Evolutionary conservation across 441 rosid genomes (phyloP).

Genomic region (Jatropha podagrica): DNA sequence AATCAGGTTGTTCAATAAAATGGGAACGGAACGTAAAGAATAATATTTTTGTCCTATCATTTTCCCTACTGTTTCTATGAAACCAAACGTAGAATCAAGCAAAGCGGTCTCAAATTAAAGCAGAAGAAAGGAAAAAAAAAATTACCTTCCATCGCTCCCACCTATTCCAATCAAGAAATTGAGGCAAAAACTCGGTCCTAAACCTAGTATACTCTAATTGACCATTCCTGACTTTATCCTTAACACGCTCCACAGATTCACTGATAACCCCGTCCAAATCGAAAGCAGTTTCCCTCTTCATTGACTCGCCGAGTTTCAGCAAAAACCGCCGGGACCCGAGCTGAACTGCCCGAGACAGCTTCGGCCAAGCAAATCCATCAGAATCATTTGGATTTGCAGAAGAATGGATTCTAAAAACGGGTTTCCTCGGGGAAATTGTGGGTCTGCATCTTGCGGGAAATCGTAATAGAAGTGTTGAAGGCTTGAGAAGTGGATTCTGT

Average conservation of each 20-base stretch:
- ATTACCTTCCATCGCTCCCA: constrained; percentile 89
- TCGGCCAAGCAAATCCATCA: constrained; percentile 62
- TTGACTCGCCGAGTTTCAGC: constrained; percentile 56
- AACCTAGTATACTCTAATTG: constrained; percentile 46
- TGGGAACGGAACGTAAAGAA: background rate
- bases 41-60: background rate
- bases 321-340: constrained; percentile 56
- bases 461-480: constrained; percentile 34
- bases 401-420: constrained; percentile 39
- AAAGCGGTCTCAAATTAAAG: background rate
- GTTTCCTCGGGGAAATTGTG: constrained; percentile 30
- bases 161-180: constrained; percentile 69
- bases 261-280: constrained; percentile 47
- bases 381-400: constrained; percentile 49
- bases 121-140: background rate
- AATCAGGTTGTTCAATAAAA: background rate
- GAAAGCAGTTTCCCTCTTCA: constrained; percentile 72
- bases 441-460: constrained; percentile 34
- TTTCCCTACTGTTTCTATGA: background rate
- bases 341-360: constrained; percentile 43
- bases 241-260: constrained; percentile 43
- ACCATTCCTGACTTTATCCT: constrained; percentile 37
- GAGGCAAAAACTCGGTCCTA: constrained; percentile 50
- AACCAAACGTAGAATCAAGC: background rate
- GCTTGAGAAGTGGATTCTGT: constrained; percentile 43